These are phyloP conservation scores for Dalbergia oliveri DNA, from an alignment of 306 rosid species.

Conservation along the genomic window DNA sequence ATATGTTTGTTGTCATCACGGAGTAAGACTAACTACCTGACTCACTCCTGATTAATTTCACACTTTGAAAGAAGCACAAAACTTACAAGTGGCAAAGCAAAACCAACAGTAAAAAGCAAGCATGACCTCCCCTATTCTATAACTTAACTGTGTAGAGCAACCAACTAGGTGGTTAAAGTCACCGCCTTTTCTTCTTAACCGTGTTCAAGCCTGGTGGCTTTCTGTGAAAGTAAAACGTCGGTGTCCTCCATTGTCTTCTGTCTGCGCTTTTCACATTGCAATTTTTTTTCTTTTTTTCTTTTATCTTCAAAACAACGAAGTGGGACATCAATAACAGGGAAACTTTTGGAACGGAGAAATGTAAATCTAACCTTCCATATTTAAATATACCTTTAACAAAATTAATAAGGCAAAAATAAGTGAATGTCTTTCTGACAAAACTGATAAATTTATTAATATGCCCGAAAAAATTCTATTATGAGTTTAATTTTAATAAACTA, in stretches of 20 bases:
- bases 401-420: no score
- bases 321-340: background rate
- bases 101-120: background rate
- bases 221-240: conserved; percentile 53
- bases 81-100: background rate
- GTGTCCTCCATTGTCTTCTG: conserved; percentile 41
- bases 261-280: conserved; percentile 7
- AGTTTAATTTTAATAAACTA: no score
- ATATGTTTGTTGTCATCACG: background rate
- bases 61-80: background rate
- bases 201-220: conserved; percentile 51
- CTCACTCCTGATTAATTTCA: background rate
- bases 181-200: background rate
- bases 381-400: background rate
- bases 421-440: no score
- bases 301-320: background rate
- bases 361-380: background rate
- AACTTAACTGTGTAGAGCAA: background rate
- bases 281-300: no score
- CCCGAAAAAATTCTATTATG: no score
- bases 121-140: background rate
- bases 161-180: conserved; percentile 25
- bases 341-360: background rate
- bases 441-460: no score
- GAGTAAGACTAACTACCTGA: conserved; percentile 19